Evolutionary conservation across 2,329 filamentous ascomycete genomes (phyloP).

Genomic region (Cladosporium sp.): DNA sequence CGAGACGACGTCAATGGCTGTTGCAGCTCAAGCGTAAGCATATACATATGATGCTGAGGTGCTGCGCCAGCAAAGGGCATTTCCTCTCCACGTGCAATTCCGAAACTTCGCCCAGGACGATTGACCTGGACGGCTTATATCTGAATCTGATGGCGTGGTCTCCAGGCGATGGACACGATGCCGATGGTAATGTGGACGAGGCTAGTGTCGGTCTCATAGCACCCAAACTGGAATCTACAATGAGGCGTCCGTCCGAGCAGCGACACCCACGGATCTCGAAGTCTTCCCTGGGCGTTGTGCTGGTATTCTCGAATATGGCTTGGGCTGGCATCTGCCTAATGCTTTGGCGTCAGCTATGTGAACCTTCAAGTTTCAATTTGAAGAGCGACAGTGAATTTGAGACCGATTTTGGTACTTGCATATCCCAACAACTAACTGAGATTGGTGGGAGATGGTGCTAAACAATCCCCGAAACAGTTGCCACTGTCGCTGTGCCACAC

Average conservation of each 20-base stretch:
- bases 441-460: not conserved
- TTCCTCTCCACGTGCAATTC: too few species aligned
- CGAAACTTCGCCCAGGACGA: not conserved
- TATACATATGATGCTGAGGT: not conserved
- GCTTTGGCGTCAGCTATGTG: not conserved
- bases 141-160: slow-evolving; percentile 8
- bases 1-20: slow-evolving; percentile 2
- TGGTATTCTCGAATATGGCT: not conserved
- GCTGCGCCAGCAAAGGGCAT: not conserved
- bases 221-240: not conserved
- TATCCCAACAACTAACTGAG: not conserved
- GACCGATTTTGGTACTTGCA: not conserved
- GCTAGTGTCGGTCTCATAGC: not conserved
- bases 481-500: not conserved
- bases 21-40: not conserved
- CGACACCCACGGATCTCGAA: not conserved
- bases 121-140: too few species aligned
- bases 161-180: not conserved
- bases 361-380: not conserved
- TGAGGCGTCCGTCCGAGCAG: not conserved
- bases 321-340: not conserved
- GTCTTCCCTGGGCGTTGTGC: not conserved
- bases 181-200: not conserved
- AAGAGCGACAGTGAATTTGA: not conserved
- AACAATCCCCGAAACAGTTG: not conserved